Base-by-base conservation (phyloP, 2,329 filamentous ascomycete genomes). In the Exserohilum turcica region DNA sequence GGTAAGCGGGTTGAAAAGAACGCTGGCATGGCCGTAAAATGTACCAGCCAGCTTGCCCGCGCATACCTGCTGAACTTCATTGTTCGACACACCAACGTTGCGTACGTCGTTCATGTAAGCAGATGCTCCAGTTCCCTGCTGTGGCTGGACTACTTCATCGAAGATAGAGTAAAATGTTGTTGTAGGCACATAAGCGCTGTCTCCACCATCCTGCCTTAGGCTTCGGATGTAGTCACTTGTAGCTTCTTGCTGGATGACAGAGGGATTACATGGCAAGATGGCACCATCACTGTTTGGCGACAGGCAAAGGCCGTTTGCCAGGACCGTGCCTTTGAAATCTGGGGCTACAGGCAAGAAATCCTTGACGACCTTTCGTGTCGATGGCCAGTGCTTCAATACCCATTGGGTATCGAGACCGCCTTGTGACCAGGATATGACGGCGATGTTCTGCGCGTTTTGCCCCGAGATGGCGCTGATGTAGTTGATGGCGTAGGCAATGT, bases 361-460 rank as follows among this genome's bases (percentile, higher is more conserved):
- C n/a, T 73, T 74, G 2, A 80, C 75, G 0, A 72, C 68, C 2
- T 56, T 57, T 3, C 78, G 76, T 1, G 79, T 81, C 1, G 78
- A 81, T 0, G 81, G 81, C 79, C 80, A 85, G 72, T 83, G 84
- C 57, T 84, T 84, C 57, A 83, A 72, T 0, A 79, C 81, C 84
- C 83, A 85, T 64, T 86, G 83, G 0, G 78, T 73, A 52, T 81
- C 72, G 2, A 85, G 68, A 42, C 78, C 79, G 13, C 83, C 83
- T 67, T 86, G 82, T 0, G 80, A 84, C 80, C 80, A 85, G 12
- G 75, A 76, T 7, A 54, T 45, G 13, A 54, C 29, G 16, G 51
- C 51, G 3, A 54, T 54, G 35, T 54, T 54, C 6, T 53, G 18
- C 19, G 33, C 33, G 29, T 50, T 54, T 12, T 38, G 35, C 10